Evolutionary conservation across 192 early-diverging fungal genomes (phyloP).

Genomic region (Mortierella hygrophila): DNA sequence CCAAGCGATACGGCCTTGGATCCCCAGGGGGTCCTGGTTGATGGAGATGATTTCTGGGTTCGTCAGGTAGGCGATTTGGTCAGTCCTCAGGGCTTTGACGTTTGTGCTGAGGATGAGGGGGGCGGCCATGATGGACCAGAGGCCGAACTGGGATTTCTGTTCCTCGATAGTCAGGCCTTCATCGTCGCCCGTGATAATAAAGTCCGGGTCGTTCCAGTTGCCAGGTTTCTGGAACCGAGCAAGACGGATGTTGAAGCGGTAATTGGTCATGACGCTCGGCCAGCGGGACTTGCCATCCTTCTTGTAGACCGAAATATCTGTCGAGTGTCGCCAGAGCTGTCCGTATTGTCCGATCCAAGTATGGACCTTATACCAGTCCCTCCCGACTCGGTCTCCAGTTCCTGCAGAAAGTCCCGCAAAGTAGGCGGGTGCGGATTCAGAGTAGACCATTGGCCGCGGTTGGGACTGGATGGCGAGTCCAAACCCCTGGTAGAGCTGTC

Average conservation of each 20-base stretch:
- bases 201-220: constrained; percentile 57
- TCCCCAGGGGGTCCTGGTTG: constrained; percentile 71
- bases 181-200: constrained; percentile 60
- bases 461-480: constrained; percentile 23
- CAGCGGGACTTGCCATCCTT: constrained; percentile 46
- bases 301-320: constrained; percentile 47
- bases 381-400: constrained; percentile 36
- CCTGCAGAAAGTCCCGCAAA: constrained; percentile 53
- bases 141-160: constrained; percentile 63
- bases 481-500: constrained; percentile 38
- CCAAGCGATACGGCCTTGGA: constrained; percentile 39
- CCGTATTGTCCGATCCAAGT: constrained; percentile 57
- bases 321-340: constrained; percentile 58
- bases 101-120: constrained; percentile 73
- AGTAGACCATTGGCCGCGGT: constrained; percentile 46
- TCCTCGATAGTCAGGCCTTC: constrained; percentile 50
- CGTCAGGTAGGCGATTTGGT: constrained; percentile 53
- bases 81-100: constrained; percentile 46
- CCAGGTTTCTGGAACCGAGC: constrained; percentile 54
- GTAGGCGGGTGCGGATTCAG: constrained; percentile 57
- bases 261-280: constrained; percentile 51
- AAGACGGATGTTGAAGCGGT: constrained; percentile 58
- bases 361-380: constrained; percentile 58
- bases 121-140: constrained; percentile 70
- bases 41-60: constrained; percentile 69